Evolutionary conservation across 2,329 filamentous ascomycete genomes (phyloP).

Genomic region (Botrytis tulipae): DNA sequence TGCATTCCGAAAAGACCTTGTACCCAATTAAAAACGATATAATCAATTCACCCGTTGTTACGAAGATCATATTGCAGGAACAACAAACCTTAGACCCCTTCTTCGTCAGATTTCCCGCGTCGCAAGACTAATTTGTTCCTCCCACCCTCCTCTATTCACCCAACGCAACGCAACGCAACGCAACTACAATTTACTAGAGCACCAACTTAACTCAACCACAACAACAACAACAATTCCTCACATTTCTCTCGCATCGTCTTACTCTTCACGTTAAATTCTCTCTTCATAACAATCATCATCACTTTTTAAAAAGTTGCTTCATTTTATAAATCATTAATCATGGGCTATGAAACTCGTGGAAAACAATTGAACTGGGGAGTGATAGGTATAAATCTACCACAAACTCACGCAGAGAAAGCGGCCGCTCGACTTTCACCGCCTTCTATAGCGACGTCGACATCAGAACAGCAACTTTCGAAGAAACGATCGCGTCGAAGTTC

Average conservation of each 20-base stretch:
- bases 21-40: slow-evolving; percentile 28
- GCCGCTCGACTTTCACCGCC: slow-evolving; percentile 43
- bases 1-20: slow-evolving; percentile 34
- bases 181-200: too few relatives aligned
- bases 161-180: too few relatives aligned
- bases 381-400: slow-evolving; percentile 84
- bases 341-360: slow-evolving; percentile 95
- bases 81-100: slow-evolving; percentile 30
- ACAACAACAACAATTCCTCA: neutral
- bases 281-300: slow-evolving; percentile 8
- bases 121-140: slow-evolving; percentile 25
- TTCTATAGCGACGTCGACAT: slow-evolving; percentile 29
- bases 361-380: slow-evolving; percentile 93
- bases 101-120: slow-evolving; percentile 26
- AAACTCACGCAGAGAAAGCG: slow-evolving; percentile 60
- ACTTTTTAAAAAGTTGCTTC: slow-evolving; percentile 22
- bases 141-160: neutral
- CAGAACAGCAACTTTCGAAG: slow-evolving; percentile 52
- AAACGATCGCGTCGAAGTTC: slow-evolving; percentile 70
- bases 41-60: slow-evolving; percentile 30
- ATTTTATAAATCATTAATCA: slow-evolving; percentile 41
- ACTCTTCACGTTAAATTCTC: neutral
- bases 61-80: slow-evolving; percentile 38
- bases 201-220: too few relatives aligned
- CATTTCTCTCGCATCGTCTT: neutral